Evolutionary conservation across 306 rosid species (phyloP).

Genomic region (Begonia peltatifolia): DNA sequence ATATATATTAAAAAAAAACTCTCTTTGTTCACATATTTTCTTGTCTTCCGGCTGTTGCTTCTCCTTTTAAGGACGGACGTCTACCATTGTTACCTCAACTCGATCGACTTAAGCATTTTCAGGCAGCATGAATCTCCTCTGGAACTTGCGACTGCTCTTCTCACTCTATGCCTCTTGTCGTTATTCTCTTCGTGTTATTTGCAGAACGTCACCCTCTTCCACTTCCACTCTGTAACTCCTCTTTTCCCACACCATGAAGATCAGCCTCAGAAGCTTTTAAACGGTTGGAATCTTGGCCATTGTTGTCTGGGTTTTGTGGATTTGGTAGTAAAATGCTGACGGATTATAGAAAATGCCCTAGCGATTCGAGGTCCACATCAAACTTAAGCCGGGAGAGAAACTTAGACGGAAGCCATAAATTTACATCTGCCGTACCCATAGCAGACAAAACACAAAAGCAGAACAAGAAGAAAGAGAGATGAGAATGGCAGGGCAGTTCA

Average conservation of each 20-base stretch:
- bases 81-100: conserved; percentile 21
- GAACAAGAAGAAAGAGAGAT: no score
- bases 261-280: conserved; percentile 22
- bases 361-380: not conserved
- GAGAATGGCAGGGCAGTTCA: no score
- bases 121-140: conserved; percentile 24
- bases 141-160: conserved; percentile 18
- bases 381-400: no score
- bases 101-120: conserved; percentile 12
- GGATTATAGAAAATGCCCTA: no score
- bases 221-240: conserved; percentile 23
- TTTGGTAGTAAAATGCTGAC: no score
- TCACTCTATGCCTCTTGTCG: conserved; percentile 29
- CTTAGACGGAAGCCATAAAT: no score
- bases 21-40: not conserved
- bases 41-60: conserved; percentile 12
- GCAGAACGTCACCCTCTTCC: conserved; percentile 20
- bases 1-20: no score
- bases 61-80: conserved; percentile 11
- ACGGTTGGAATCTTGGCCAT: conserved; percentile 17
- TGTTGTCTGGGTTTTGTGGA: no score
- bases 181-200: conserved; percentile 19
- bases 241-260: conserved; percentile 20
- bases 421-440: no score
- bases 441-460: no score